phyloP scores from a whole-genome alignment of 73 alveolate genomes.

The Paramecium biaurelia region DNA sequence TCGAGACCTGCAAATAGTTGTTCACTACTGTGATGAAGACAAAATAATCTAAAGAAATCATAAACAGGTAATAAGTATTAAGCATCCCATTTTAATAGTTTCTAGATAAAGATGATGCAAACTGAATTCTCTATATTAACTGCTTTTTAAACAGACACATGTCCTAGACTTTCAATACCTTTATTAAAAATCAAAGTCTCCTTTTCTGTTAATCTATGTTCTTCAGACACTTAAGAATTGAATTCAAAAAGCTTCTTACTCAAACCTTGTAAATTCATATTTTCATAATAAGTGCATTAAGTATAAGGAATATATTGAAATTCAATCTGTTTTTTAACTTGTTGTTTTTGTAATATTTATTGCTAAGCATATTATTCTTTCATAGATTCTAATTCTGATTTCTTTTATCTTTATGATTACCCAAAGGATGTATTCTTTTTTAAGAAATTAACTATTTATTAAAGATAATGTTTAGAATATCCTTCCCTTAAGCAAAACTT shows the following conservation, averaged over 20 bases:
- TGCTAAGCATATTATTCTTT: conserved; percentile 56
- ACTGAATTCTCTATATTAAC: conserved; percentile 80
- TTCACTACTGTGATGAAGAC: conserved; percentile 72
- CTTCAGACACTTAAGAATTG: conserved; percentile 72
- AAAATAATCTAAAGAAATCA: conserved; percentile 93
- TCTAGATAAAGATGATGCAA: conserved; percentile 71
- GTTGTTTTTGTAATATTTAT: conserved; percentile 63
- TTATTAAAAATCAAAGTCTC: conserved; percentile 75
- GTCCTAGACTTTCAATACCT: conserved; percentile 75
- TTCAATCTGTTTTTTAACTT: conserved; percentile 58
- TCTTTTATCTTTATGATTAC: not conserved
- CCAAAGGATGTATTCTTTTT: conserved; percentile 55
- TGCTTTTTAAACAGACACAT: conserved; percentile 70
- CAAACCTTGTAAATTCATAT: conserved; percentile 85
- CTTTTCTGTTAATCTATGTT: conserved; percentile 71
- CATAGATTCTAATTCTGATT: not conserved
- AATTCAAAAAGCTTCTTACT: conserved; percentile 89
- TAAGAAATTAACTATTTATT: conserved; percentile 75
- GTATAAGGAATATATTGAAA: conserved; percentile 76
- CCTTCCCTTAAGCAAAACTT: conserved; percentile 96
- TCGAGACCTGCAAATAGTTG: conserved; percentile 45
- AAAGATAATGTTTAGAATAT: conserved; percentile 82
- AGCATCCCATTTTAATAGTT: conserved; percentile 87
- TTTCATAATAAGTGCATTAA: conserved; percentile 75
- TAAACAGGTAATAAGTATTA: conserved; percentile 89